Conservation (phyloP, 768 basidiomycete species). For the Albatrellus ellisii region DNA sequence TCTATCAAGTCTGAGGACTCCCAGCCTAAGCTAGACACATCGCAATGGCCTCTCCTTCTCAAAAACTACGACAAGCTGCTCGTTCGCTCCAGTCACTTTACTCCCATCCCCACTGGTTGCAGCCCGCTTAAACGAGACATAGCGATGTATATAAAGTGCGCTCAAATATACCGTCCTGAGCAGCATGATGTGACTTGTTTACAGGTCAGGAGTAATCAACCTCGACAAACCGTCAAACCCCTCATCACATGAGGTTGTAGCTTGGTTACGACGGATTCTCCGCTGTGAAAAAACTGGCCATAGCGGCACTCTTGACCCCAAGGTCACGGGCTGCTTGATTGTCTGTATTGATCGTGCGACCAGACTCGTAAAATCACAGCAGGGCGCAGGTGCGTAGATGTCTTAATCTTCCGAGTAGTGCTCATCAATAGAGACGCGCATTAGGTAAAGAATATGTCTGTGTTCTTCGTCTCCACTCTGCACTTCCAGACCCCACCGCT, state of each 20-base stretch:
- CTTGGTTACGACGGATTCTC: slow-evolving; percentile 94
- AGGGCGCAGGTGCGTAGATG: slow-evolving; percentile 76
- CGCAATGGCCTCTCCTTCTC: slow-evolving; percentile 92
- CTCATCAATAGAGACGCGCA: background rate
- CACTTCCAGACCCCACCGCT: slow-evolving; percentile 66
- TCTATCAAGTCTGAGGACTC: slow-evolving; percentile 68
- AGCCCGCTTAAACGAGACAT: slow-evolving; percentile 95
- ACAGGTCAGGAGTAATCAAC: slow-evolving; percentile 97
- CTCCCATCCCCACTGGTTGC: slow-evolving; percentile 89
- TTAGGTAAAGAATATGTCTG: slow-evolving; percentile 96
- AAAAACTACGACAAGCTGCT: slow-evolving; percentile 99
- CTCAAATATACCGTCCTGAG: slow-evolving; percentile 3
- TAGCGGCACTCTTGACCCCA: slow-evolving; percentile 96
- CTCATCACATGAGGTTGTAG: slow-evolving; percentile 98
- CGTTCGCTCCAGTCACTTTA: slow-evolving; percentile 92
- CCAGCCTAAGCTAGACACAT: slow-evolving; percentile 79
- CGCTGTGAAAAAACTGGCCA: slow-evolving; percentile 98
- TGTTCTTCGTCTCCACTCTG: slow-evolving; percentile 84
- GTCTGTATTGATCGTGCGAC: slow-evolving; percentile 99
- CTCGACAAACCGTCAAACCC: slow-evolving; percentile 99
- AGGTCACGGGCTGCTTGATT: slow-evolving; percentile 97
- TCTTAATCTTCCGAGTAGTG: background rate
- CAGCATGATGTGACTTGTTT: background rate
- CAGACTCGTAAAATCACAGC: slow-evolving; percentile 94
- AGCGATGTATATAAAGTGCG: slow-evolving; percentile 76